Base-by-base conservation (phyloP, 345 rosid species). In the Firmiana major region DNA sequence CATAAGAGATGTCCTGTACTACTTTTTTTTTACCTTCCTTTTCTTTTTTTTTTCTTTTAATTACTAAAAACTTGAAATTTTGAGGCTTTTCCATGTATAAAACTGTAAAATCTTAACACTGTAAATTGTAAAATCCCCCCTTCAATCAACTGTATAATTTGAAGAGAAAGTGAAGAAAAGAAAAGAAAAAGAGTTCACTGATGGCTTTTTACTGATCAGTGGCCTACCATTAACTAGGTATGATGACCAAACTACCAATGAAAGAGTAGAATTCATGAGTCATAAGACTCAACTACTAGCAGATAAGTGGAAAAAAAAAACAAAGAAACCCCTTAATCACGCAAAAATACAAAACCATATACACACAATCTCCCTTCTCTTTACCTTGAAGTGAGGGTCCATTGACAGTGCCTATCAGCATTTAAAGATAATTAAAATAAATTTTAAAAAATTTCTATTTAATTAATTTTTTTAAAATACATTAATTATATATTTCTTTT, bases 241-340 rank as follows among this genome's bases (percentile, higher is more conserved):
- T 83, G 81, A 79, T 85, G 90, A 84, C 83, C 84, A 77, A 83
- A 84, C 90, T 21, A 85, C 88, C 74, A 74, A 43, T 71, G 62
- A 74, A 75, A 74, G 68, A 34, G 64, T 74, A 65, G 76, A 81
- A 75, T 65, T 79, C 79, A 79, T 75, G 62, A 77, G 49, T 53
- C 73, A 74, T 73, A 3, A 17, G 19, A 43, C 31, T 66, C 63
- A 79, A 54, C 49, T 21, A 67, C 62, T 51, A 53, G 31, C 5
- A 24, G 46, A 51, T 3, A 12, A 75, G 16, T 11, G 36, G 21
- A 24, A 24, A 24, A 60, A 16, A 58, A 26, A 6, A 48, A 15
- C 0, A 11, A 28, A 31, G 34, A 31, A 1, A 31, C 34, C 34
- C 40, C 40, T 38, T 55, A 10, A 55, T n/a, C 60, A 55, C 26